phyloP scores from a whole-genome alignment of 331 rosid species.

The Pyracantha coccinea region DNA sequence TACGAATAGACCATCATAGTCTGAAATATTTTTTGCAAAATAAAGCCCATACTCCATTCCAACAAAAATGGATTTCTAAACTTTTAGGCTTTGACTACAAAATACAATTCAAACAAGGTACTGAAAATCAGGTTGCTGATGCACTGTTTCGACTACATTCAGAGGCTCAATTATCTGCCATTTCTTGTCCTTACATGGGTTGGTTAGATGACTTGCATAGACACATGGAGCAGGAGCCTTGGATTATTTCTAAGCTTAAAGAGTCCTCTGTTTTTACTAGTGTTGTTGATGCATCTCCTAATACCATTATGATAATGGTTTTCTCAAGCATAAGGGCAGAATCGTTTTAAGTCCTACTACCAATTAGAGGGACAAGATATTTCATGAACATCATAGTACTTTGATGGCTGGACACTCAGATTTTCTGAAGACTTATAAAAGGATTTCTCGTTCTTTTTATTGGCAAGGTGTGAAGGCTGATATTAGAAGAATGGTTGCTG shows the following conservation, averaged over 20 bases:
- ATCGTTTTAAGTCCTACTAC: not conserved
- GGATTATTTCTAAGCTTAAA: not conserved
- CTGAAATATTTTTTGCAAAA: too few relatives aligned
- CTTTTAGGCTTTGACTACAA: not conserved
- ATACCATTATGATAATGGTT: not conserved
- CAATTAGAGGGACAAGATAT: too few relatives aligned
- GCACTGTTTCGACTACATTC: not conserved
- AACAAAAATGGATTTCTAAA: not conserved
- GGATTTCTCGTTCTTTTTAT: too few relatives aligned
- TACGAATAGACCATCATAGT: too few relatives aligned
- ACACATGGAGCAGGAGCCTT: not conserved
- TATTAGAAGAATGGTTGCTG: too few relatives aligned
- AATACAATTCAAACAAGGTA: not conserved
- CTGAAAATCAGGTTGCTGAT: not conserved
- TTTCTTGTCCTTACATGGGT: not conserved
- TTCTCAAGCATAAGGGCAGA: not conserved
- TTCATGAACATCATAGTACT: too few relatives aligned
- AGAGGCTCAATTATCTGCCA: not conserved
- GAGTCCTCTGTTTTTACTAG: rapidly evolving
- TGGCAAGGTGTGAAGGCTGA: too few relatives aligned
- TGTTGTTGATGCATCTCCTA: rapidly evolving
- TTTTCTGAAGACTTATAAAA: too few relatives aligned
- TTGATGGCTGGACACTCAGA: too few relatives aligned
- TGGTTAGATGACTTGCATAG: not conserved
- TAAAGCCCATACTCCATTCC: not conserved